phyloP scores from a whole-genome alignment of 1,284 basidiomycete species.

The Trametes versicolor region DNA sequence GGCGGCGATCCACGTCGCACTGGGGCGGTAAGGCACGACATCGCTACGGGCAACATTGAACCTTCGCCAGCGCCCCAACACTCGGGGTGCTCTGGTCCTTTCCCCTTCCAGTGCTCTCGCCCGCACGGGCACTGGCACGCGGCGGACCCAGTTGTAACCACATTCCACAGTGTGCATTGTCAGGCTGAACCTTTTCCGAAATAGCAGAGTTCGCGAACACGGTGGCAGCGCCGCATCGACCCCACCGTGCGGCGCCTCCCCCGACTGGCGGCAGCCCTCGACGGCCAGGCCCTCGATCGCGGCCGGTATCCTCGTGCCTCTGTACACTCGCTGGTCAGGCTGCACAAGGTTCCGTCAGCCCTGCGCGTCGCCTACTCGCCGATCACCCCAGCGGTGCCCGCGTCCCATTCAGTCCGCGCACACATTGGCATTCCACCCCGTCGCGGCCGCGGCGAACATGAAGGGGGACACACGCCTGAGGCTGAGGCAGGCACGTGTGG shows the following conservation, averaged over 20 bases:
- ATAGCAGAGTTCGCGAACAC: conserved; percentile 8
- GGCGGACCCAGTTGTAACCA: background rate
- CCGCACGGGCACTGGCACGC: background rate
- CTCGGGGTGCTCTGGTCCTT: too few relatives aligned
- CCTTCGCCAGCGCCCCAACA: conserved; percentile 20
- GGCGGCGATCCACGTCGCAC: conserved; percentile 14
- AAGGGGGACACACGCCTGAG: background rate
- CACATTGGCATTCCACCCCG: background rate
- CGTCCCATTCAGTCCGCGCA: background rate
- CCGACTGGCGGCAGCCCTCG: background rate
- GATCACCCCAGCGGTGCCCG: conserved; percentile 12
- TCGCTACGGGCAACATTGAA: conserved; percentile 19
- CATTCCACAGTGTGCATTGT: background rate
- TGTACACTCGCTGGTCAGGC: conserved; percentile 12
- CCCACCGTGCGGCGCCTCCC: background rate
- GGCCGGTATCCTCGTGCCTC: conserved; percentile 30
- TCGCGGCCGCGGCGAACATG: background rate
- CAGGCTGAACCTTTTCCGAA: conserved; percentile 6
- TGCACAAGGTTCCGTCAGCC: conserved; percentile 23
- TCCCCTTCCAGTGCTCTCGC: background rate
- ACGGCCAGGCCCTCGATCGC: conserved; percentile 8
- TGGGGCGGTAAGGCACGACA: conserved; percentile 6
- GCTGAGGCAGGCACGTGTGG: background rate
- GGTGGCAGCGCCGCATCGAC: background rate
- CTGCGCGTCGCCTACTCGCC: conserved; percentile 10